Evolutionary conservation across 2,329 filamentous ascomycete species (phyloP).

Genomic region (Paecilomyces sp.): DNA sequence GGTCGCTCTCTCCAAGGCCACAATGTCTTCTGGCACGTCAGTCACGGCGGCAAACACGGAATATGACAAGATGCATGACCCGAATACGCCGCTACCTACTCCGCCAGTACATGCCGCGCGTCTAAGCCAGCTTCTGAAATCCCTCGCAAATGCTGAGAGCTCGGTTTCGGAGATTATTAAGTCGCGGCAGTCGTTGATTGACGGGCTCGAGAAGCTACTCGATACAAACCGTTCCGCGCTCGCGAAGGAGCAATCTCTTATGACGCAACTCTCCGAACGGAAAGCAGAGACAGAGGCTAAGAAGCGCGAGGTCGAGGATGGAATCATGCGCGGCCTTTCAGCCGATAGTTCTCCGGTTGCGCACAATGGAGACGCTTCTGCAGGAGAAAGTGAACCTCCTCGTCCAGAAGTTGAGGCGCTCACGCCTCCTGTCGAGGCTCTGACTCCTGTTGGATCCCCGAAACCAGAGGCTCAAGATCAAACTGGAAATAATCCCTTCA

Average conservation of each 20-base stretch:
- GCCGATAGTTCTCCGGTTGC: slow-evolving; percentile 49
- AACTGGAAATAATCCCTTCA: slow-evolving; percentile 20
- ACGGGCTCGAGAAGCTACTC: slow-evolving; percentile 74
- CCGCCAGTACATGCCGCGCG: slow-evolving; percentile 88
- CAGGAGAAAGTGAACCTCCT: slow-evolving; percentile 20
- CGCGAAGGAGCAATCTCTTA: slow-evolving; percentile 59
- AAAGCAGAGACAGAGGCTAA: slow-evolving; percentile 69
- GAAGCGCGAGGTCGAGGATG: slow-evolving; percentile 83
- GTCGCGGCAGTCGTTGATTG: slow-evolving; percentile 69
- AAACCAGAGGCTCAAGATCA: slow-evolving; percentile 24
- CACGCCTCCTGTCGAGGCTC: slow-evolving; percentile 64
- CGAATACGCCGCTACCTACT: slow-evolving; percentile 61
- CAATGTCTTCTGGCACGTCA: slow-evolving; percentile 59
- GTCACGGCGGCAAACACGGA: slow-evolving; percentile 69
- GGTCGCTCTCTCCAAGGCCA: slow-evolving; percentile 65
- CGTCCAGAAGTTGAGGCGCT: slow-evolving; percentile 79
- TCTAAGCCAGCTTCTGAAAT: slow-evolving; percentile 82
- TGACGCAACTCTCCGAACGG: slow-evolving; percentile 58
- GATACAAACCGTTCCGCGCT: slow-evolving; percentile 65
- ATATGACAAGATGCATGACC: slow-evolving; percentile 74
- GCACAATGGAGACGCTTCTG: slow-evolving; percentile 27
- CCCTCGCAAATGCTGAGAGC: slow-evolving; percentile 77
- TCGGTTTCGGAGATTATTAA: slow-evolving; percentile 87
- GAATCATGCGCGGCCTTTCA: slow-evolving; percentile 77
- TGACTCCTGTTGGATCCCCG: slow-evolving; percentile 47